Percentiles rank a stretch among this genome's conserved stretches.
Conservation (phyloP, 2,329 filamentous ascomycete genomes). For the Aspergillus nomiae region DNA sequence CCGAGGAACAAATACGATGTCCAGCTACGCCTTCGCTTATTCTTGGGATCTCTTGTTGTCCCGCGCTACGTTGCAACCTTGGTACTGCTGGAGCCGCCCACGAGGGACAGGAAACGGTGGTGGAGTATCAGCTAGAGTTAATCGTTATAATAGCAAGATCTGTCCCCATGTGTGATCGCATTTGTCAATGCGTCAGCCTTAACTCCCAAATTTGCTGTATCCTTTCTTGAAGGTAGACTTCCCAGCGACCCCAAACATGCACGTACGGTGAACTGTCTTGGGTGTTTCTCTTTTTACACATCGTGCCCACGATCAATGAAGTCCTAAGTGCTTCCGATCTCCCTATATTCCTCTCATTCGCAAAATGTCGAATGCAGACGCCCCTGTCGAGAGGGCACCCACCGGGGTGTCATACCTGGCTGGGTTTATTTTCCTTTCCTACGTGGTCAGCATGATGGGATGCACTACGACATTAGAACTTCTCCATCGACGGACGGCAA, state of each 20-base stretch:
- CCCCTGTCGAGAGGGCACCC: conserved; percentile 10
- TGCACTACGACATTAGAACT: conserved; percentile 79
- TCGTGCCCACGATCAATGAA: conserved; percentile 1
- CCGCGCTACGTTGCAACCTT: conserved; percentile 2
- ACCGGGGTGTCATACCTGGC: conserved; percentile 44
- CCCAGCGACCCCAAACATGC: background rate
- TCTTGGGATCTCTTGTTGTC: background rate
- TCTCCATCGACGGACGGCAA: conserved; percentile 73
- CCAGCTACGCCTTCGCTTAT: conserved; percentile 7
- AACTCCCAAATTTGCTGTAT: background rate
- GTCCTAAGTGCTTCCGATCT: background rate
- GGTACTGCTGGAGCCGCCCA: conserved; percentile 7
- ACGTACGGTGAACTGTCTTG: background rate
- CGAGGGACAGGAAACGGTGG: background rate
- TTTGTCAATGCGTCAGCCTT: conserved; percentile 3
- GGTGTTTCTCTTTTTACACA: background rate
- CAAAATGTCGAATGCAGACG: conserved; percentile 23
- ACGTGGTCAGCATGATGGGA: conserved; percentile 71
- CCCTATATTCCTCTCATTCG: conserved; percentile 2
- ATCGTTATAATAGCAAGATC: conserved; percentile 3
- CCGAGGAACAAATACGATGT: conserved; percentile 4
- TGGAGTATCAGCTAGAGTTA: conserved; percentile 5
- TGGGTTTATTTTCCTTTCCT: conserved; percentile 69
- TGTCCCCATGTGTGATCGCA: background rate
- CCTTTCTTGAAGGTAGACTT: background rate